phyloP scores from a whole-genome alignment of 768 basidiomycete genomes.

The Rossbeevera mucosa region DNA sequence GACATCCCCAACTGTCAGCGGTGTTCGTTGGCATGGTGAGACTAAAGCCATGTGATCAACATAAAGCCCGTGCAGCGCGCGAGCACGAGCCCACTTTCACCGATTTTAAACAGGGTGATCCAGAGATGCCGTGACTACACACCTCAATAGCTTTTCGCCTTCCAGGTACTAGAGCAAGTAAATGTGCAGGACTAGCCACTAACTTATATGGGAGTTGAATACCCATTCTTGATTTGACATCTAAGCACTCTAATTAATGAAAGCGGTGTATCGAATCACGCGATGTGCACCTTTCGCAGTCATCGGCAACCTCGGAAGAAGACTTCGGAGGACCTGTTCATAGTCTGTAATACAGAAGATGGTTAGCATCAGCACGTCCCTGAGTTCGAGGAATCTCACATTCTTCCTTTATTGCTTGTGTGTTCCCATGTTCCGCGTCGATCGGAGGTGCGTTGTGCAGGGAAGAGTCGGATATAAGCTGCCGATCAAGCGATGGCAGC shows the following conservation, averaged over 20 bases:
- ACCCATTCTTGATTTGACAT: slow-evolving; percentile 32
- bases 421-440: background rate
- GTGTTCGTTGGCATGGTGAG: slow-evolving; percentile 17
- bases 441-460: background rate
- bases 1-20: slow-evolving; percentile 39
- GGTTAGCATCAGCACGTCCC: background rate
- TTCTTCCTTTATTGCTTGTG: slow-evolving; percentile 10
- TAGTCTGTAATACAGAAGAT: slow-evolving; percentile 24
- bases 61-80: slow-evolving; percentile 38
- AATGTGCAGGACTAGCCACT: slow-evolving; percentile 31
- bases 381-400: slow-evolving; percentile 10
- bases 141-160: slow-evolving; percentile 49
- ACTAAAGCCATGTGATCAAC: slow-evolving; percentile 21
- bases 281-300: slow-evolving; percentile 36
- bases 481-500: slow-evolving; percentile 28
- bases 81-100: slow-evolving; percentile 42
- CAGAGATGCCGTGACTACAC: slow-evolving; percentile 8
- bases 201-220: slow-evolving; percentile 37
- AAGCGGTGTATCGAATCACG: background rate
- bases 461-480: slow-evolving; percentile 2
- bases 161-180: slow-evolving; percentile 36
- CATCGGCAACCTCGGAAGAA: slow-evolving; percentile 42
- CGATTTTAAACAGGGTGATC: background rate
- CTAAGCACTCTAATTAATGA: slow-evolving; percentile 20
- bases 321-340: slow-evolving; percentile 28